Base-by-base conservation (phyloP, 129 eudicot genomes). In the Flaveria brownii region DNA sequence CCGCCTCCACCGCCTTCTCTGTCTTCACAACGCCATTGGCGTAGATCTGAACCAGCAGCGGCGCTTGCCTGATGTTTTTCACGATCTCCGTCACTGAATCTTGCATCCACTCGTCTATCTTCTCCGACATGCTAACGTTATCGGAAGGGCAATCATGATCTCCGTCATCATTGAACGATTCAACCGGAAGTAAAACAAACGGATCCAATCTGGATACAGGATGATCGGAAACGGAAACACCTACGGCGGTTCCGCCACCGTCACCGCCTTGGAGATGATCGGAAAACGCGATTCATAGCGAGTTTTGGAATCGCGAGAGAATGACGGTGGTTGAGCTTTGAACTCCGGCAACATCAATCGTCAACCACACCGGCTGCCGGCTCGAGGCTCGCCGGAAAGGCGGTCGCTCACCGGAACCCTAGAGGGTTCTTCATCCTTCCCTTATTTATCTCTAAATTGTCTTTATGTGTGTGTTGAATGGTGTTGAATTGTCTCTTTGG, bases 21-120 rank as follows among this genome's bases (percentile, higher is more conserved):
- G 86, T 82, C 66, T 78, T 78, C 54, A 90, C 68, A 10, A 26
- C 80, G 61, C 82, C 80, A 49, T 79, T 73, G 7, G 80, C 85
- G 86, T 84, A 87, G 2, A 84, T 78, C 77, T 82, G 87, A 6
- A 85, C 87, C 30, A 87, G 69, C 51, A 87, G 17, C 62, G 91
- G 91, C 47, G 91, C 88, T 70, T 84, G 86, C 26, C 26, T 23
- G 2, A 87, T 78, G 43, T 82, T 87, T 78, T 84, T 82, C 61
- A 87, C 91, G 68, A 87, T 87, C 6, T 84, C 91, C 30, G 74
- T 77, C 12, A 79, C 88, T 0, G 91, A 84, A 15, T 78, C 80
- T n/a, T 68, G 71, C 85, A 87, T 84, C 91, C 91, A 87, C 2
- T 81, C 83, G 54, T 84, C 91, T 22, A 87, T 71, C 63, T 56